Evolutionary conservation across 2,329 filamentous ascomycete genomes (phyloP), one percentile per base, ranked within the genome.

Genomic region (Penicillium frequentans): DNA sequence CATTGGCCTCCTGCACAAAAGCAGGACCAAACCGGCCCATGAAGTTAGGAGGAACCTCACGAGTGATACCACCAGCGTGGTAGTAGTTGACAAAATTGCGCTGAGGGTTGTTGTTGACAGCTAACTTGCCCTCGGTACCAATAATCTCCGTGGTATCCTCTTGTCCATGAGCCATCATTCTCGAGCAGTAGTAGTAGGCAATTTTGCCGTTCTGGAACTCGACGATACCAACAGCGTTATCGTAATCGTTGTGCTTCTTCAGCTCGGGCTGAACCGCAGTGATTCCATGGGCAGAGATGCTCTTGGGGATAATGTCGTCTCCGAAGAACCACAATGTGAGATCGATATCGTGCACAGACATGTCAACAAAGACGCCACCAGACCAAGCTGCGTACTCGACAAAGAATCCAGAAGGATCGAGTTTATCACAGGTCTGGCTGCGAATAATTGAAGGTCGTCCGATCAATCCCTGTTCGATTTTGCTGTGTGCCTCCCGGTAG

Each of bases 291-390:
- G 83, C 82, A 2, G 77, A 76, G 16, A 84, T 81, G 54, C 75
- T 81, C 71, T 86, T 86, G 55, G 85, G 78, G 6, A 76, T 67
- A 13, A 74, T 75, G 55, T 83, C 81, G 48, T 81, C 74, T 9
- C 82, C 83, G 64, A 86, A 85, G 74, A 82, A 87, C 84, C 84
- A 87, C 5, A 87, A 73, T 0, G 84, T 80, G 3, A 87, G 79
- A 61, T 87, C 85, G 60, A 89, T 89, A 64, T 89, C 87, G 74
- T 89, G 87, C 64, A 89, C 84, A 52, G 82, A 83, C 75, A 84
- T 87, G 73, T 89, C 87, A 52, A 89, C 86, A 64, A 89, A 89
- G 64, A 89, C 86, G 50, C 86, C 86, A 26, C 86, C 86, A 2
- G 78, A 82, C 72, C 82, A 86, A 62, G 84, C 79, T 6, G 86